phyloP scores from a whole-genome alignment of 768 basidiomycete genomes.

The Mycena indigotica region DNA sequence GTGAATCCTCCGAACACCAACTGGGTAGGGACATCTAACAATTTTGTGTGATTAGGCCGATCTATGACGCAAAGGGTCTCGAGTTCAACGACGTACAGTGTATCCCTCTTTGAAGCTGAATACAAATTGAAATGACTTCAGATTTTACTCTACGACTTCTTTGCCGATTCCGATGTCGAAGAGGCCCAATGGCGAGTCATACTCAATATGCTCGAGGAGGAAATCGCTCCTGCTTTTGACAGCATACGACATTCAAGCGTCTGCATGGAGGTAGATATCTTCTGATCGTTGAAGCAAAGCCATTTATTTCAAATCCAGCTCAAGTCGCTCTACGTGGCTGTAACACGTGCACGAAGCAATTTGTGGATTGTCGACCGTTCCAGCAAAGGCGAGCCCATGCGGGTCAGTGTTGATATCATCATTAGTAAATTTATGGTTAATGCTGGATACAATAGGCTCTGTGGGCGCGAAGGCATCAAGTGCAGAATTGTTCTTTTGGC shows the following conservation, averaged over 20 bases:
- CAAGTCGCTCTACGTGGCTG: constrained; percentile 70
- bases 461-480: constrained; percentile 49
- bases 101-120: background rate
- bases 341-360: constrained; percentile 69
- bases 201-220: constrained; percentile 41
- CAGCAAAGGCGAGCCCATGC: constrained; percentile 56
- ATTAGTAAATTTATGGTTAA: background rate
- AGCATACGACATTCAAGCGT: constrained; percentile 52
- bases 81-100: constrained; percentile 1
- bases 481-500: constrained; percentile 52
- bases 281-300: background rate
- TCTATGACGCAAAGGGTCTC: background rate
- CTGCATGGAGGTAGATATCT: constrained; percentile 53
- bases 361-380: constrained; percentile 72
- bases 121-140: background rate
- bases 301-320: constrained; percentile 41
- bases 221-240: constrained; percentile 49
- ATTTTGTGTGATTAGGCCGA: background rate
- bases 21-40: background rate
- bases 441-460: constrained; percentile 44
- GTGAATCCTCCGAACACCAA: background rate
- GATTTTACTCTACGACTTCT: constrained; percentile 43
- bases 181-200: constrained; percentile 62
- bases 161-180: constrained; percentile 59
- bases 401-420: constrained; percentile 41